phyloP scores from a whole-genome alignment of 495 filamentous ascomycete genomes.

The Pseudomonodictys pantanalensis region DNA sequence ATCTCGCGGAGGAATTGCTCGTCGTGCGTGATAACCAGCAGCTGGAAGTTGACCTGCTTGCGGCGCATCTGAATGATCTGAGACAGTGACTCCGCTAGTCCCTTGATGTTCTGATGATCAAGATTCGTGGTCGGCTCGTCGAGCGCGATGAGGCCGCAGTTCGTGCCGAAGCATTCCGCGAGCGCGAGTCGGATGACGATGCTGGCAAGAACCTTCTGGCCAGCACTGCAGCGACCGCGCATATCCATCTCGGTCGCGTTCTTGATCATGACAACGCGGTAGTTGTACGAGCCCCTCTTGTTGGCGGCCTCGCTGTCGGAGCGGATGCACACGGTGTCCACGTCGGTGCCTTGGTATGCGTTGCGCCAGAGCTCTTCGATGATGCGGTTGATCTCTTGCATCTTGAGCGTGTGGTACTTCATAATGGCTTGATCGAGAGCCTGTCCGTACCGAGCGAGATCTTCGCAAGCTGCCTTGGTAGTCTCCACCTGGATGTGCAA shows the following conservation, averaged over 20 bases:
- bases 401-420: conserved; percentile 91
- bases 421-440: conserved; percentile 95
- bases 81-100: conserved; percentile 78
- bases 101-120: conserved; percentile 88
- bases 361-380: conserved; percentile 92
- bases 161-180: conserved; percentile 94
- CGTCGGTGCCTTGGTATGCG: conserved; percentile 96
- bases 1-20: conserved; percentile 93
- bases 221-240: conserved; percentile 94
- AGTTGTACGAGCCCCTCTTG: conserved; percentile 87
- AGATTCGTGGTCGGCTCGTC: conserved; percentile 98
- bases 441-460: conserved; percentile 72
- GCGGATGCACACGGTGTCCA: conserved; percentile 92
- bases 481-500: conserved; percentile 87
- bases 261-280: conserved; percentile 98
- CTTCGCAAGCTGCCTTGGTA: conserved; percentile 87
- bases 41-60: conserved; percentile 89
- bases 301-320: conserved; percentile 76
- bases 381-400: conserved; percentile 97
- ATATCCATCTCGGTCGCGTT: conserved; percentile 98
- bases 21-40: conserved; percentile 98
- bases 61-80: conserved; percentile 82
- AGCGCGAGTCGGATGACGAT: conserved; percentile 98
- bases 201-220: conserved; percentile 91
- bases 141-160: conserved; percentile 93